Percentiles rank a stretch among this genome's conserved stretches.
Conservation (phyloP, 2,329 filamentous ascomycete genomes). For the Metarhizium rileyi region DNA sequence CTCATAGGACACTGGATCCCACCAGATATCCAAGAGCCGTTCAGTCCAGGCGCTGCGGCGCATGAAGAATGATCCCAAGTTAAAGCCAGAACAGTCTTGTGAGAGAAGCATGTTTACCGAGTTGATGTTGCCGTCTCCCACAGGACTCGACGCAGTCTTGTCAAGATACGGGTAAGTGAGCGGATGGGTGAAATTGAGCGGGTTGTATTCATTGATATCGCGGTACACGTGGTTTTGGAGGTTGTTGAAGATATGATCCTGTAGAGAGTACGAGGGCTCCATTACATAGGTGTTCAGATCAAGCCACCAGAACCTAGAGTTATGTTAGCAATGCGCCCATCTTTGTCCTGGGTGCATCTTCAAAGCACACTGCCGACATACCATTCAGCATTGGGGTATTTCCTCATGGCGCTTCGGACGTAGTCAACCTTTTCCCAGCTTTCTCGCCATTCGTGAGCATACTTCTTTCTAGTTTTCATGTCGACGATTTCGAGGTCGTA, state of each 20-base stretch:
- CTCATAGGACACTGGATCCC: slow-evolving; percentile 95
- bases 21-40: slow-evolving; percentile 89
- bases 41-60: slow-evolving; percentile 82
- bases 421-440: slow-evolving; percentile 99
- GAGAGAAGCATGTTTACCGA: slow-evolving; percentile 84
- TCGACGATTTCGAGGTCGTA: slow-evolving; percentile 95
- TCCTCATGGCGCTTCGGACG: slow-evolving; percentile 76
- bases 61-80: slow-evolving; percentile 90
- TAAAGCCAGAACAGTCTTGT: slow-evolving; percentile 94
- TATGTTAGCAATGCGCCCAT: background rate
- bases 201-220: slow-evolving; percentile 95
- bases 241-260: slow-evolving; percentile 80
- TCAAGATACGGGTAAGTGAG: slow-evolving; percentile 68
- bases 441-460: slow-evolving; percentile 97
- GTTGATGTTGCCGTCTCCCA: slow-evolving; percentile 65
- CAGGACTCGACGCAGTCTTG: slow-evolving; percentile 55
- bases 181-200: slow-evolving; percentile 85
- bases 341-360: background rate
- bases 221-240: slow-evolving; percentile 71
- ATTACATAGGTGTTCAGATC: slow-evolving; percentile 97
- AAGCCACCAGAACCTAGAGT: slow-evolving; percentile 90
- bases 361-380: slow-evolving; percentile 35
- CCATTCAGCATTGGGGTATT: slow-evolving; percentile 96
- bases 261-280: slow-evolving; percentile 86
- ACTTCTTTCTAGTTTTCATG: slow-evolving; percentile 97